Evolutionary conservation across 2,329 filamentous ascomycete species (phyloP), one percentile per base, ranked within the genome.

Genomic region (Huntiella abstrusa): DNA sequence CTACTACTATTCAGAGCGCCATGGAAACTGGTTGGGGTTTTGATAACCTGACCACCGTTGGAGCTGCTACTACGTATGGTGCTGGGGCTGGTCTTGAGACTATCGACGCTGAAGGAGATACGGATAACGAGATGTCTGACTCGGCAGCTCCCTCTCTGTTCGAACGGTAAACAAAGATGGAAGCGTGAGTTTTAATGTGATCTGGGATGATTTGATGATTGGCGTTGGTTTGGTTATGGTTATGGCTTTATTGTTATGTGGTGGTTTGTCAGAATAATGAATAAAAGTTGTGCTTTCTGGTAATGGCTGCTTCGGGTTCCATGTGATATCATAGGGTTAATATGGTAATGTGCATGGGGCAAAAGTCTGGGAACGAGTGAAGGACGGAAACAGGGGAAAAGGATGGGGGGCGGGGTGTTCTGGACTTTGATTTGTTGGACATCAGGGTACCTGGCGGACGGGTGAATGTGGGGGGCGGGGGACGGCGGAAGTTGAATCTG

Each of bases 1-100:
- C 51, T 51, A 5, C 52, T 58, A 49, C 54, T 53, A 36, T 50
- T n/a, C 45, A 56, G 33, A 57, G 55, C 35, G 57, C 60, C 12
- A 50, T 62, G 36, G 55, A 55, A 16, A 59, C 64, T 49, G 52
- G 54, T 33, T 75, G 71, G 71, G 68, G 55, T 51, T 74, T 74
- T 51, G 57, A 58, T 34, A 57, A 54, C 15, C 54, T 69, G 33
- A 45, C 38, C 41, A 59, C 58, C 40, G 56, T 56, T 7, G 54
- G 35, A 6, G 44, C 55, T 2, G 53, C 57, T n/a, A 57, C 54
- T 28, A 58, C 35, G 4, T 28, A 22, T 15, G 19, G 7, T 1
- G 13, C 19, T 28, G 37, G 40, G 17, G 41, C 41, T 12, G 58
- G 35, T 59, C 55, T 42, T 55, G 55, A 38, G 4, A 68, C 64